Evolutionary conservation across 1,139 yeast species (phyloP), one percentile per base, ranked within the genome.

Genomic region (Geotrichum europaeum): DNA sequence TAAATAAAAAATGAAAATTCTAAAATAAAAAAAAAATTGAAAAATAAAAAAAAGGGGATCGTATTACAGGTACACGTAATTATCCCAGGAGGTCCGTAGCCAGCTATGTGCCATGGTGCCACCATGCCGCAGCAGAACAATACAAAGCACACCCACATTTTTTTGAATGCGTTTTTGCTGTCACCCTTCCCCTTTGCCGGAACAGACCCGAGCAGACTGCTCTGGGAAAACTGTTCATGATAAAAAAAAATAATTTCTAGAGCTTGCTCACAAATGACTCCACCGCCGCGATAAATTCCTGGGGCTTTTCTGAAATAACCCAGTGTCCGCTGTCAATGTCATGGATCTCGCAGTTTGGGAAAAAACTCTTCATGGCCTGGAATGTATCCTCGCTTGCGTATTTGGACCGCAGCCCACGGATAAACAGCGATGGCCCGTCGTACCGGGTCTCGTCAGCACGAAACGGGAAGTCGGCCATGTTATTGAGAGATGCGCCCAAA

Each of bases 271-370:
- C 12, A 45, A 60, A 60, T 18, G 34, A 13, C 28, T 60, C 60
- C 20, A 60, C 62, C 15, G 55, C 53, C 13, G 55, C 28, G 10
- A 60, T 34, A 47, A 69, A 69, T 45, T 68, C 71, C 36, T 66
- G 64, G 13, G 72, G 72, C 52, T 68, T 67, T 55, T 69, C 72
- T 2, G 70, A 65, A 53, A 69, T 69, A 20, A 69, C 68, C 96
- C 97, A 94, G 73, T 94, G 99, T 1, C 97, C 97, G 1, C 92
- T 82, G 28, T 89, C 85, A 40, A 94, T 77, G 68, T 88, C 96
- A 57, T 81, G 78, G 15, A 89, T 75, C 64, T 83, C 87, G 70
- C 90, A 90, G 55, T 79, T 77, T 0, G 98, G 97, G 76, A 91
- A 94, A 69, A 82, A 88, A 61, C 77, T 76, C 1, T 94, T 96